Percentiles rank a stretch among this genome's conserved stretches.
These are phyloP conservation scores for Crithidia brevicula DNA, from an alignment of 208 protist species.

Conservation along the genomic window DNA sequence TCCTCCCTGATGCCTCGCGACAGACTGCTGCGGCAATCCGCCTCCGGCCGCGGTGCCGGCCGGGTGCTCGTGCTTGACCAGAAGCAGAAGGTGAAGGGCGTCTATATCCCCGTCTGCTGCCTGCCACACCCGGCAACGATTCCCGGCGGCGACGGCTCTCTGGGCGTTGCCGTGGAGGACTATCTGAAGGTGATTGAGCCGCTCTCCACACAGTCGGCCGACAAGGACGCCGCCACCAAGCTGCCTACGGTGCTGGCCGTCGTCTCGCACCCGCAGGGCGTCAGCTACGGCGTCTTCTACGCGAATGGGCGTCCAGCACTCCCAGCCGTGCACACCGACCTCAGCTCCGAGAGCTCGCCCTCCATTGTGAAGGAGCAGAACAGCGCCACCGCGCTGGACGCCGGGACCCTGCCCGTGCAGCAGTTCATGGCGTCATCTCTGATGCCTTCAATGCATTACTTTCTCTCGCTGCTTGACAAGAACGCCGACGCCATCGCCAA, in stretches of 20 bases:
- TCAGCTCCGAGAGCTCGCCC: not conserved
- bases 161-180: conserved; percentile 59
- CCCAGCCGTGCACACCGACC: conserved; percentile 37
- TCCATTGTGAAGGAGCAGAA: not conserved
- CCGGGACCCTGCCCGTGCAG: not conserved
- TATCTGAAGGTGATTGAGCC: conserved; percentile 46
- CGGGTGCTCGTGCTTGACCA: conserved; percentile 85
- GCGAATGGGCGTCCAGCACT: conserved; percentile 32
- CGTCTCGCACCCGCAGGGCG: conserved; percentile 49
- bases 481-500: not conserved
- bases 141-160: conserved; percentile 37
- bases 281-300: conserved; percentile 37
- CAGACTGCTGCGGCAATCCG: conserved; percentile 75
- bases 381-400: not conserved
- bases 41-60: conserved; percentile 49
- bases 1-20: conserved; percentile 54
- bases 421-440: too few relatives aligned
- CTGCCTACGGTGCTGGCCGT: conserved; percentile 33
- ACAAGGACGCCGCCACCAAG: not conserved
- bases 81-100: conserved; percentile 79
- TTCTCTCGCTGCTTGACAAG: conserved; percentile 21
- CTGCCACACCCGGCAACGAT: conserved; percentile 65
- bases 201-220: not conserved
- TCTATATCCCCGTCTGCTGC: conserved; percentile 77
- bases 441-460: not conserved